Conservation (phyloP, 495 filamentous ascomycete genomes). For the Articulospora tetracladia region DNA sequence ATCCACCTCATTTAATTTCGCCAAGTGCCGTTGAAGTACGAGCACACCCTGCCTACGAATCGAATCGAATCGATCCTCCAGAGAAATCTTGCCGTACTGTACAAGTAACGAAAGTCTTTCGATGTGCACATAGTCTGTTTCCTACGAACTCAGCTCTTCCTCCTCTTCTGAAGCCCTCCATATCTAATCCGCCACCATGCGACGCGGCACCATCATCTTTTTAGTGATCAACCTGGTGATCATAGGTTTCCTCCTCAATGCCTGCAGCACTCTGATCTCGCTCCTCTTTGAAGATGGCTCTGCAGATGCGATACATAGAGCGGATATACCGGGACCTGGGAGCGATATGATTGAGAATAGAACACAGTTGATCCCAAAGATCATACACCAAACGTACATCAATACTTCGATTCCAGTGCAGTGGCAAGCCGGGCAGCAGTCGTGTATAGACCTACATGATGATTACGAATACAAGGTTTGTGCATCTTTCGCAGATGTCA, state of each 20-base stretch:
- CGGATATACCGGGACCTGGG: constrained; percentile 62
- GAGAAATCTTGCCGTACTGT: too few species aligned
- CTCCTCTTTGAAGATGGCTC: constrained; percentile 66
- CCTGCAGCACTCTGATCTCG: constrained; percentile 59
- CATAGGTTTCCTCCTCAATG: constrained; percentile 54
- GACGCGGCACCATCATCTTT: constrained; percentile 61
- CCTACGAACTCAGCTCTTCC: not conserved
- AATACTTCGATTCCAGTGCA: constrained; percentile 64
- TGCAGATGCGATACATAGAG: constrained; percentile 57
- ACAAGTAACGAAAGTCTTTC: not conserved
- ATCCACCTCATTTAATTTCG: not conserved
- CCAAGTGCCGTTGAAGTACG: not conserved
- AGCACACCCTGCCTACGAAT: not conserved
- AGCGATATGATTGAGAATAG: constrained; percentile 41
- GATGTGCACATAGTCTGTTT: constrained; percentile 1
- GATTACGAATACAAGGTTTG: constrained; percentile 81
- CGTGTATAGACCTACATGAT: constrained; percentile 69
- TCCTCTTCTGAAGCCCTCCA: not conserved
- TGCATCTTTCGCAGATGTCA: not conserved
- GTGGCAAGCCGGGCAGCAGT: constrained; percentile 70
- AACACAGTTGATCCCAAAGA: constrained; percentile 67
- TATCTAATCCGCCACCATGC: constrained; percentile 45
- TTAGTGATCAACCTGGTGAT: constrained; percentile 57
- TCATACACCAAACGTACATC: constrained; percentile 78
- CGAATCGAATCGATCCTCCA: not conserved